A percentile compares a stretch with the other conserved stretches of the same genome.
Conservation (phyloP, 2,329 filamentous ascomycete species). For the Fusarium paranaense region DNA sequence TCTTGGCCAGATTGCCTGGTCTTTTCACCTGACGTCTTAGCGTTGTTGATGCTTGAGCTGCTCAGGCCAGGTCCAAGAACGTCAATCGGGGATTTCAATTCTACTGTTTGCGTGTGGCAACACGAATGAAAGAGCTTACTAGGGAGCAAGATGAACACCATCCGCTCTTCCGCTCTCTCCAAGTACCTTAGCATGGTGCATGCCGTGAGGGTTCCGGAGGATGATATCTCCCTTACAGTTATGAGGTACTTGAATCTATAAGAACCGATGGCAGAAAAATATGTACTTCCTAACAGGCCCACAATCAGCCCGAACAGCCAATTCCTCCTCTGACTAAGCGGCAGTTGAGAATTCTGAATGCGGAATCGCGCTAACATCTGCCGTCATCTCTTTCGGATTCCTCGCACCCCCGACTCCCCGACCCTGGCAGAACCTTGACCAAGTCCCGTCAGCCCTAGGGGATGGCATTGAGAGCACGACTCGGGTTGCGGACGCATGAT, state of each 20-base stretch:
- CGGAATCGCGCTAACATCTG: not conserved
- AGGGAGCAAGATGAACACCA: not conserved
- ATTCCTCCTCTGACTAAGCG: not conserved
- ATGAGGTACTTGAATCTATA: not conserved
- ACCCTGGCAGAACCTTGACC: not conserved
- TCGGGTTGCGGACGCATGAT: not conserved
- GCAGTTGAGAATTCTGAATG: not conserved
- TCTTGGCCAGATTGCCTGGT: not conserved
- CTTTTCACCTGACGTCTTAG: not conserved
- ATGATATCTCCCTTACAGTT: not conserved
- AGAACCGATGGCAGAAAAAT: not conserved
- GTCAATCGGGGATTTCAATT: not conserved
- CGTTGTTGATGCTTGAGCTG: not conserved
- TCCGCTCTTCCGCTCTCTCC: not conserved
- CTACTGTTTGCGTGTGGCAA: not conserved
- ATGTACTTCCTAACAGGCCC: not conserved
- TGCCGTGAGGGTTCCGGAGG: not conserved
- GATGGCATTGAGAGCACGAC: not conserved
- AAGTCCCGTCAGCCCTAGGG: not conserved
- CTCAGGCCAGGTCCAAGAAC: not conserved
- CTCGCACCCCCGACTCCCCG: not conserved
- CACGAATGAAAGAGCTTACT: not conserved
- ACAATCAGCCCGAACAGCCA: not conserved
- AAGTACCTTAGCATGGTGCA: not conserved
- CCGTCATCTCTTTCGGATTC: not conserved